Evolutionary conservation across 78 protist genomes (phyloP), one percentile per base, ranked within the genome.

Genomic region (Isochrysis galbana): DNA sequence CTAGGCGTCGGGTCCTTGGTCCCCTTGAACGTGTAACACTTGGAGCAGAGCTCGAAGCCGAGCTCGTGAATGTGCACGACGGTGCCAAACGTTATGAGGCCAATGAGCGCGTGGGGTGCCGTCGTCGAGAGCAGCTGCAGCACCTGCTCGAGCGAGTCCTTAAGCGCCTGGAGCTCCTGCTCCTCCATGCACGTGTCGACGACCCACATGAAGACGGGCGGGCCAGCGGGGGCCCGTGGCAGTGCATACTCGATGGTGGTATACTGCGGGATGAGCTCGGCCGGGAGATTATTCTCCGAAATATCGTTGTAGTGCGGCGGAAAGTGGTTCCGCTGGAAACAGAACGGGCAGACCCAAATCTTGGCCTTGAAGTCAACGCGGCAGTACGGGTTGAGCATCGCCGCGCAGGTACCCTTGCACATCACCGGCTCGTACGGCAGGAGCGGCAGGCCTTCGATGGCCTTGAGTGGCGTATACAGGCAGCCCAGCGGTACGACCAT

Each of bases 31-130:
- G 97, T 98, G 92, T 96, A 96, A 26, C 42, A 36, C 94, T 77
- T 92, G 86, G 93, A 0, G 47, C 93, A 51, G 78, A 36, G 77
- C 45, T 94, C 97, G 45, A 29, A 94, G 44, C 96, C 96, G 14
- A 98, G 93, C 90, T 98, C 99, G 86, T 97, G 98, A 44, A 98
- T 36, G 51, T 72, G 90, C 51, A 96, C 98, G 77, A 95, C 96
- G 10, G 97, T 93, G 23, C 99, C 99, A 80, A 95, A 98, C 38
- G 99, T 98, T 88, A 98, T 96, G 67, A 98, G 95, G 34, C 99
- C 99, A 41, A 98, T 98, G 51, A 91, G 93, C 72, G 72, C 72
- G 32, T 4, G 21, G 38, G 72, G 72, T 3, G 98, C 86, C 77
- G 96, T 90, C 51, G 90, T 96, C 25, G 99, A 99, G 38, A 98